A percentile compares a stretch with the other conserved stretches of the same genome.
Conservation (phyloP, 352 stramenopile species). For the Globisporangium okanoganense region DNA sequence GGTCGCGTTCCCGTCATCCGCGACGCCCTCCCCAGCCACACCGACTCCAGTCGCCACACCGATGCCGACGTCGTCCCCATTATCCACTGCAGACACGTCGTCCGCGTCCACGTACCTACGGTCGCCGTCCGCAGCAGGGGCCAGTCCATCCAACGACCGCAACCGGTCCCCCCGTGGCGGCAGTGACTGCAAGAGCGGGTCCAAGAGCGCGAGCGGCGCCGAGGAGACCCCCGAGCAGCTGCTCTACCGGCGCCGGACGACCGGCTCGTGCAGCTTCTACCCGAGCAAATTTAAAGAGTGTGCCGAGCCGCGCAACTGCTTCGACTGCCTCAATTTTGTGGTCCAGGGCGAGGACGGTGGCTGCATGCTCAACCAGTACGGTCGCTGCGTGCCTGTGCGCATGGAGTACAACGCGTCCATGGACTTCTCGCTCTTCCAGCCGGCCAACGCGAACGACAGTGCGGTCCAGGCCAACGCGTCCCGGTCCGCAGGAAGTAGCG, state of each 20-base stretch:
- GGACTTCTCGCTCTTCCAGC: conserved; percentile 12
- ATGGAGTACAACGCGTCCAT: conserved; percentile 2
- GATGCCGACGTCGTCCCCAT: not conserved
- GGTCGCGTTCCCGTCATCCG: conserved; percentile 22
- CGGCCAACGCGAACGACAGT: conserved; percentile 9
- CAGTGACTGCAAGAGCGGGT: conserved; percentile 10
- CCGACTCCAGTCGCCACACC: not conserved
- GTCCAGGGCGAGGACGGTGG: conserved; percentile 27
- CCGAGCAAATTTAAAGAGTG: conserved; percentile 33
- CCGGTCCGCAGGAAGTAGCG: not conserved
- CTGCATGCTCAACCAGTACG: conserved; percentile 34
- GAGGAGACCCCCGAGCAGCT: conserved; percentile 12
- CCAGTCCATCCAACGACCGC: no score
- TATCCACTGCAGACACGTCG: not conserved
- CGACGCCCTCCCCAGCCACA: not conserved
- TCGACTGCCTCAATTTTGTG: conserved; percentile 49
- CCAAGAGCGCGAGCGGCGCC: conserved; percentile 8
- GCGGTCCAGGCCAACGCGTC: not conserved
- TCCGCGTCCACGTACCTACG: conserved; percentile 4
- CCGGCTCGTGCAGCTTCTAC: conserved; percentile 38
- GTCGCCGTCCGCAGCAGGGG: not conserved
- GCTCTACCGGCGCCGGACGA: conserved; percentile 24
- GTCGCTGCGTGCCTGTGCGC: conserved; percentile 8
- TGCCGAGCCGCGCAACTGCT: conserved; percentile 39
- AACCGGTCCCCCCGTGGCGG: not conserved